Percentiles rank a stretch among this genome's conserved stretches.
These are phyloP conservation scores for Calocera viscosa DNA, from an alignment of 768 basidiomycete genomes.

Conservation along the genomic window DNA sequence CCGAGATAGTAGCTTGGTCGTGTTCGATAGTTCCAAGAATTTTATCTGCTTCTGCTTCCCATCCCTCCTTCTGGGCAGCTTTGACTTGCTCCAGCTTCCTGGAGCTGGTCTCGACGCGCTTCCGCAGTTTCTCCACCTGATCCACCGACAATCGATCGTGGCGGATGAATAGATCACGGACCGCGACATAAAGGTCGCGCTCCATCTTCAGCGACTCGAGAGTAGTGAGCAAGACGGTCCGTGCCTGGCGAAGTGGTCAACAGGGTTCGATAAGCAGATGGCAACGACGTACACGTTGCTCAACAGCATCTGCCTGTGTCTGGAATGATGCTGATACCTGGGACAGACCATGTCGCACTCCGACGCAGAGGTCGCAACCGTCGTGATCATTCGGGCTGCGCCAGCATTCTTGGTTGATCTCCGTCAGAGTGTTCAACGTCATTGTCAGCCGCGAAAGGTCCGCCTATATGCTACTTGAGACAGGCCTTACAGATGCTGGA, in stretches of 20 bases:
- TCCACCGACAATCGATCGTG: constrained; percentile 84
- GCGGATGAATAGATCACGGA: constrained; percentile 73
- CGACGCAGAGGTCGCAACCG: constrained; percentile 65
- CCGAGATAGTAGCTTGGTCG: constrained; percentile 69
- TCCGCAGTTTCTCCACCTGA: constrained; percentile 75
- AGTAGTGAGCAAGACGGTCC: constrained; percentile 49
- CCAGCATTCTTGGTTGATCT: constrained; percentile 73
- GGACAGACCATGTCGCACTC: constrained; percentile 58
- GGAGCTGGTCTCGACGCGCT: constrained; percentile 64
- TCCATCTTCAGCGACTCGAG: constrained; percentile 75
- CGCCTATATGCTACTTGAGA: constrained; percentile 41
- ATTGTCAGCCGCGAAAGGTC: constrained; percentile 76
- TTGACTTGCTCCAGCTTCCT: constrained; percentile 66
- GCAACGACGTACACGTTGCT: constrained; percentile 46
- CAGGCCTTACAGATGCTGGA: background rate
- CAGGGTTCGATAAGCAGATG: background rate
- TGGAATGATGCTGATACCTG: constrained; percentile 57
- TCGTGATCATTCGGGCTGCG: constrained; percentile 40
- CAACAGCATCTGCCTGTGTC: constrained; percentile 59
- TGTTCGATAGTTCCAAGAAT: constrained; percentile 60
- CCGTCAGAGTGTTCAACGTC: constrained; percentile 61
- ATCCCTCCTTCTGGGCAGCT: constrained; percentile 59
- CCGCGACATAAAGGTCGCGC: constrained; percentile 75
- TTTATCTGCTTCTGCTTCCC: constrained; percentile 77
- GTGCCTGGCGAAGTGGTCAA: constrained; percentile 36